Evolutionary conservation across 768 basidiomycete genomes (phyloP).

Genomic region (Boletus tylopilopsis): DNA sequence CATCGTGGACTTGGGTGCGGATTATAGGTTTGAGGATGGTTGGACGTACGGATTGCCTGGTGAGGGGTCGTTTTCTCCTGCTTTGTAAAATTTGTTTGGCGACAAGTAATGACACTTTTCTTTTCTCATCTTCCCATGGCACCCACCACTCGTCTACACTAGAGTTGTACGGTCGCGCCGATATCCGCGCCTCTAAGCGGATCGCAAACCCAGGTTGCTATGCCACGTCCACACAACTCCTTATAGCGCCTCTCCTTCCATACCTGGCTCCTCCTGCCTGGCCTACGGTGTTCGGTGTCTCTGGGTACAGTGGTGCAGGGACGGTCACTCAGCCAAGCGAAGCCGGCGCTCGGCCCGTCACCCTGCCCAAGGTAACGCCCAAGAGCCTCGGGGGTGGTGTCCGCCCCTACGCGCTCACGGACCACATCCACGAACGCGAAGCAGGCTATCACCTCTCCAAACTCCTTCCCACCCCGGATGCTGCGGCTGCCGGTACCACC

Average conservation of each 20-base stretch:
- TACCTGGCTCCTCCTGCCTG: slow-evolving; percentile 54
- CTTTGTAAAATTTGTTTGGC: slow-evolving; percentile 32
- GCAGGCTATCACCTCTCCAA: slow-evolving; percentile 78
- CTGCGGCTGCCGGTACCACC: not conserved
- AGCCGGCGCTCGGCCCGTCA: slow-evolving; percentile 61
- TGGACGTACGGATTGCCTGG: slow-evolving; percentile 99
- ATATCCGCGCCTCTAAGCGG: slow-evolving; percentile 67
- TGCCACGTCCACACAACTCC: slow-evolving; percentile 88
- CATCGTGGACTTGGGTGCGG: slow-evolving; percentile 89
- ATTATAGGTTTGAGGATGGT: slow-evolving; percentile 89
- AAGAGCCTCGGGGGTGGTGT: slow-evolving; percentile 73
- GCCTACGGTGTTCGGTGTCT: slow-evolving; percentile 89
- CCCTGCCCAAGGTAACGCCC: slow-evolving; percentile 76
- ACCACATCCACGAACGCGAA: slow-evolving; percentile 99
- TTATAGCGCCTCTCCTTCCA: slow-evolving; percentile 83
- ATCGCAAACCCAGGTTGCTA: slow-evolving; percentile 99
- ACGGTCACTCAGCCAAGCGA: slow-evolving; percentile 68
- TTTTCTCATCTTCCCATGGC: slow-evolving; percentile 28
- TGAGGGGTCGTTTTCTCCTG: slow-evolving; percentile 52
- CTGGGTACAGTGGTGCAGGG: slow-evolving; percentile 94
- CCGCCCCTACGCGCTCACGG: slow-evolving; percentile 86
- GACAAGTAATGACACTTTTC: slow-evolving; percentile 34
- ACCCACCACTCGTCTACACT: too few relatives aligned
- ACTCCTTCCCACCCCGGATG: slow-evolving; percentile 40
- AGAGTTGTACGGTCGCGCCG: slow-evolving; percentile 85